phyloP scores from a whole-genome alignment of 2,329 filamentous ascomycete genomes.

The Fusarium tuaranense region DNA sequence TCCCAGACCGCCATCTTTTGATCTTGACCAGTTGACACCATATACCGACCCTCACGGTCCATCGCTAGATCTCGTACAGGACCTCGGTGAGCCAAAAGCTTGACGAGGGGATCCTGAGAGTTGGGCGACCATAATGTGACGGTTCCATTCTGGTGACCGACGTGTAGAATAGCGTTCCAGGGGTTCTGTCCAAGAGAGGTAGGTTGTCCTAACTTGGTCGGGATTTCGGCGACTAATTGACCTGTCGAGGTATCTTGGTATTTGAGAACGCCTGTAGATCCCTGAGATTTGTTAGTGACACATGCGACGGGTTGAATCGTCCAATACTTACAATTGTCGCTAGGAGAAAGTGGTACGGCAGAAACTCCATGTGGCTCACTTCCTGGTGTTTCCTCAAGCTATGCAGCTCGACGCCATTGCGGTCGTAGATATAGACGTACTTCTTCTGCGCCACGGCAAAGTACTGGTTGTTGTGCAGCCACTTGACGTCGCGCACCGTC shows the following conservation, averaged over 20 bases:
- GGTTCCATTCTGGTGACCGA: slow-evolving; percentile 94
- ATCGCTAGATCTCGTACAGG: slow-evolving; percentile 88
- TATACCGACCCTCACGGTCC: slow-evolving; percentile 92
- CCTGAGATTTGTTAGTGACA: slow-evolving; percentile 56
- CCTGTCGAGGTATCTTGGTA: slow-evolving; percentile 97
- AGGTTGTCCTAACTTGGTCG: slow-evolving; percentile 86
- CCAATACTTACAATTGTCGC: slow-evolving; percentile 77
- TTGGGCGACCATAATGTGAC: slow-evolving; percentile 98
- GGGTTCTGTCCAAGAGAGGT: slow-evolving; percentile 89
- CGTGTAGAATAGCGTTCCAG: slow-evolving; percentile 90
- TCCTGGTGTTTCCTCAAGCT: slow-evolving; percentile 91
- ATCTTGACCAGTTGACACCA: slow-evolving; percentile 94
- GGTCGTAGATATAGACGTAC: slow-evolving; percentile 96
- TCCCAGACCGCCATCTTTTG: slow-evolving; percentile 96
- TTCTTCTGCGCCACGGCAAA: slow-evolving; percentile 98
- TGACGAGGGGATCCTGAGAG: slow-evolving; percentile 85
- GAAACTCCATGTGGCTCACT: slow-evolving; percentile 92
- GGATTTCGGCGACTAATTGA: slow-evolving; percentile 85
- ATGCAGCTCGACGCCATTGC: slow-evolving; percentile 90
- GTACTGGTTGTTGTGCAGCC: slow-evolving; percentile 94
- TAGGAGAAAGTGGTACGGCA: slow-evolving; percentile 95
- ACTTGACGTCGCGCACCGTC: slow-evolving; percentile 88
- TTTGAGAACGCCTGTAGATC: slow-evolving; percentile 85
- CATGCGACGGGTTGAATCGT: rapidly evolving
- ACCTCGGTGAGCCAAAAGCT: slow-evolving; percentile 88